Evolutionary conservation across 2,329 filamentous ascomycete species (phyloP), one percentile per base, ranked within the genome.

Genomic region (Diaporthe aspalathi): DNA sequence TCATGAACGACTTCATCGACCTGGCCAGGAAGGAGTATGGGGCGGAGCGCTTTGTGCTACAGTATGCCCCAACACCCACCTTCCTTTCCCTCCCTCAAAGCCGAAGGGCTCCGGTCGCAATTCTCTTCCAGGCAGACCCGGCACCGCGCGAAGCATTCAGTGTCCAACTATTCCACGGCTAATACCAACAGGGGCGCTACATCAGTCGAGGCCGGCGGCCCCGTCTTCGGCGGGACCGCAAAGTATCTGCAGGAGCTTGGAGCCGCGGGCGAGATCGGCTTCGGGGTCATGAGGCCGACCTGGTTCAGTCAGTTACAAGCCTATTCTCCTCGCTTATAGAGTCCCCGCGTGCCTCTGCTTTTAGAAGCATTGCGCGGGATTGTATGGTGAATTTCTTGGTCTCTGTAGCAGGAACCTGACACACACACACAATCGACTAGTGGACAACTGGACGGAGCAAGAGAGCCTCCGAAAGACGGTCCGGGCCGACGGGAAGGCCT

Each of bases 391-490:
- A n/a, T n/a, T n/a, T n/a, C n/a, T n/a, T n/a, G n/a, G n/a, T n/a
- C n/a, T n/a, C n/a, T n/a, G n/a, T n/a, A n/a, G n/a, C n/a, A n/a
- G n/a, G n/a, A n/a, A n/a, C n/a, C n/a, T n/a, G n/a, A 5, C 8
- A 32, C 32, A 5, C 5, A 32, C 32, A 32, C 5, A 32, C 32
- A 32, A 32, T 5, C 8, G 32, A 32, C 32, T 32, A 32, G 32
- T 70, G 85, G 84, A 87, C 74, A 87, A 86, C 75, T 83, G 87
- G 69, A 77, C 78, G 1, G 78, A 82, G 68, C 73, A 78, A 45
- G 38, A 52, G 0, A 62, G 38, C 22, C 78, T 81, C 45, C 43
- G 74, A 14, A 57, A 71, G 5, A 57, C 77, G 4, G 83, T 87
- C 72, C 79, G 76, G 32, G 76, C 81, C 6, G 79, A 84, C 66